Base-by-base conservation (phyloP, 1,284 basidiomycete genomes). In the Cryptococcus sp. region DNA sequence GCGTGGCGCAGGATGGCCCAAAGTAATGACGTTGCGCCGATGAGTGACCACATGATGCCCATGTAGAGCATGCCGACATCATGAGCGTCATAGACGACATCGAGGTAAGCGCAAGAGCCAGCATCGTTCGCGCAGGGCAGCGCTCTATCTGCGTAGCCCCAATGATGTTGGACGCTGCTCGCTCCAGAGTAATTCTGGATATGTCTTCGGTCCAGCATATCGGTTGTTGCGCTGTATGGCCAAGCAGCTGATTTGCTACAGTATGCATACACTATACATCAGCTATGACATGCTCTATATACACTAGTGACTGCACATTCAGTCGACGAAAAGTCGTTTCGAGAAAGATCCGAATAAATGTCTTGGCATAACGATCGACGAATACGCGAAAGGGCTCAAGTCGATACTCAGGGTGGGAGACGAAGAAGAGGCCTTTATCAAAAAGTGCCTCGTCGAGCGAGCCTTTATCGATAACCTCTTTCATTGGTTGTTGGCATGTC, bases 41-140 rank as follows among this genome's bases (percentile, higher is more conserved):
- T 61, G 11, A 46, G 52, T 7, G 55, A 53, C 63, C 65, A 72
- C 50, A 70, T 54, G 44, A 65, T 64, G 10, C 68, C 70, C 1
- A 54, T 23, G 54, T 72, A 72, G 26, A 66, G 25, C 67, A 72
- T 72, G 15, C 67, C 65, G 3, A 60, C 40, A 50, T 72, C 70
- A 48, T 72, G 70, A 3, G 65, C 55, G 49, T 57, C 40, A 52
- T 72, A 72, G 19, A 70, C 70, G n/a, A 61, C 53, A 54, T 70
- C 68, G 38, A 72, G 67, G 56, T 72, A 72, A 6, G 53, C 70
- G 58, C 70, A 72, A 15, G 65, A 67, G 5, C 68, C 70, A 5
- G 64, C 54, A 54, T 70, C 70, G 50, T 65, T 69, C 13, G 64
- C 68, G 52, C 70, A 72, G n/a, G 70, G 70, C 46, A 68, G 50